Base-by-base conservation (phyloP, 768 basidiomycete genomes). In the Macrolepiota fuliginosa region DNA sequence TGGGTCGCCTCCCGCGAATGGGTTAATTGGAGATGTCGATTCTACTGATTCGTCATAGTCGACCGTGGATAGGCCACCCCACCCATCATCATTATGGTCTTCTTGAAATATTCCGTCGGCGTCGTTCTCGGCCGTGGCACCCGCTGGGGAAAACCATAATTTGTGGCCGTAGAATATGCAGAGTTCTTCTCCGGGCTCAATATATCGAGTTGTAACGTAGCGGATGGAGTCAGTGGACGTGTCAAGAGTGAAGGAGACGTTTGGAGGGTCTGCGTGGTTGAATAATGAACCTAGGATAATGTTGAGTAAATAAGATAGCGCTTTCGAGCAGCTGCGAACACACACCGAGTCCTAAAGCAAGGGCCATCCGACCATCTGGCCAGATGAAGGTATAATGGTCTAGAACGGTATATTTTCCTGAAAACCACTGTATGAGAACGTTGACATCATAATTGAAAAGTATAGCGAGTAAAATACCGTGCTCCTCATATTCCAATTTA, bases 361-460 rank as follows among this genome's bases (percentile, higher is more conserved):
- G 79, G 0, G 90, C 94, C 87, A 90, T 88, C 6, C 83, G 76
- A 4, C 88, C 86, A 62, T 88, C 87, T 62, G 75, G 73, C 89
- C 91, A 95, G 27, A 80, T 84, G 68, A 92, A 93, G 0, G 90
- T 83, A 68, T 92, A 92, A 47, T 88, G 84, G 66, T 93, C 86
- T 10, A 93, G 75, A 0, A 87, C 71, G 0, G 90, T 93, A 64
- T 87, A 71, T 59, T 66, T 77, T 54, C 77, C 77, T 79, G 56
- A 7, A 24, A 25, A 47, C 17, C 5, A 22, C 29, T 5, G 25
- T 1, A 39, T 19, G 17, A 10, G 22, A 35, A 36, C 9, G 47
- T 10, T 19, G 47, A 19, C 3, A 22, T 49, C 3, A 10, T 25
- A 12, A 11, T 11, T 25, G 4, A 15, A 19, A 17, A 25, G 19